phyloP scores from a whole-genome alignment of 352 stramenopile genomes.

The Pythium biforme region DNA sequence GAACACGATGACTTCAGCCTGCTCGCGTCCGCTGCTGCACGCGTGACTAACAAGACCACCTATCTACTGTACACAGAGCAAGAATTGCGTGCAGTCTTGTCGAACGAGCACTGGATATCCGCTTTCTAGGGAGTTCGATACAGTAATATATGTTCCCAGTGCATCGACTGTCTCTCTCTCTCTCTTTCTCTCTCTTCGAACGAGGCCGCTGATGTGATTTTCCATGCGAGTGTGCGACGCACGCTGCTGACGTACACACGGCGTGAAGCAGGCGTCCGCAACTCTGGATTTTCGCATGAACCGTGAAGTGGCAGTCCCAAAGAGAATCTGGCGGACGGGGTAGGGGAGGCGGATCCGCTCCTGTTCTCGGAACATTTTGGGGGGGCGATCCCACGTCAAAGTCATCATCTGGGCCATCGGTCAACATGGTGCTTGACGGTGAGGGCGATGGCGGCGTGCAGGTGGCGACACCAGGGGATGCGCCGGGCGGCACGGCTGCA shows the following conservation, averaged over 20 bases:
- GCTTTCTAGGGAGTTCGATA: neutral
- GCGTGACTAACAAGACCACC: constrained; percentile 6
- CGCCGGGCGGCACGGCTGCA: neutral
- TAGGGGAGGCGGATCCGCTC: constrained; percentile 26
- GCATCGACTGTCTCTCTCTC: no score
- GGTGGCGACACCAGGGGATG: neutral
- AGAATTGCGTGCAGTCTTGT: neutral
- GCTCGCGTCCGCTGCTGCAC: constrained; percentile 1
- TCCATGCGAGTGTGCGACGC: constrained; percentile 6
- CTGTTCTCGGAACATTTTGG: neutral
- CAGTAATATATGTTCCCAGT: neutral
- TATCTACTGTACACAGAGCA: neutral
- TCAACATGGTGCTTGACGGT: neutral
- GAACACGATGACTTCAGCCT: neutral
- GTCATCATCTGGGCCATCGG: neutral
- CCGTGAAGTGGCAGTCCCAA: no score
- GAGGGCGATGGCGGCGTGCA: neutral
- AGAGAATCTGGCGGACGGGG: neutral
- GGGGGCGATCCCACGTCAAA: neutral
- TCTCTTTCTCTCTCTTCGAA: neutral
- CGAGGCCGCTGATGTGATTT: neutral
- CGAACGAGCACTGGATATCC: constrained; percentile 4
- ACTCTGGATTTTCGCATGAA: neutral
- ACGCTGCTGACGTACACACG: neutral
- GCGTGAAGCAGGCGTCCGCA: neutral